Evolutionary conservation across 106 monocot genomes (phyloP), one percentile per base, ranked within the genome.

Genomic region (Allium cepa): DNA sequence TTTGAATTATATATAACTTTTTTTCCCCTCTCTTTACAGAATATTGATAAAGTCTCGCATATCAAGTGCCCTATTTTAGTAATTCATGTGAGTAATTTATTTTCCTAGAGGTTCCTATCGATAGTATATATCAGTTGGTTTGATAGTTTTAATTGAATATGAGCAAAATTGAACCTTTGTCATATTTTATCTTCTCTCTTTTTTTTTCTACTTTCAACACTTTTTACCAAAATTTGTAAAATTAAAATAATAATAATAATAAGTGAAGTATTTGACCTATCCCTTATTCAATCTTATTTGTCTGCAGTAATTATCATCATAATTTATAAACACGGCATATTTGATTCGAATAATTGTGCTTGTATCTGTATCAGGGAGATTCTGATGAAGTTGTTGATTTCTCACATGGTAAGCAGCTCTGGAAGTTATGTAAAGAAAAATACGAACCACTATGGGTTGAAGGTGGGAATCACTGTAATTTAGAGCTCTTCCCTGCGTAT

Each of bases 41-140:
- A 96, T 71, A 83, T 96, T 55, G 96, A 96, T 56, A 96, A 96
- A 80, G 82, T 96, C 9, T 79, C 83, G 12, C 53, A 57, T 51
- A 88, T 96, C 48, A 92, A 58, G 53, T 92, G 91, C 73, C 96
- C 96, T 10, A 79, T 96, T 52, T 73, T 88, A 49, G 72, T 96
- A 61, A 86, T 92, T 66, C 96, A 91, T 92, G 96, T 92, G 75
- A 92, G 91, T 78, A 55, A 1, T 55, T 55, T 12, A 6, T 55
- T 55, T 11, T 55, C 11, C 13, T 15, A 12, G 53, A 55, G 53
- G 13, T 55, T 15, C 2, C 3, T 55, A 11, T 55, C 5, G 15
- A 55, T 2, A 12, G 0, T 55, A 12, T 55, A 55, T 55, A 55
- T 55, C 53, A 12, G 11, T 55, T 5, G 36, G 36, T 36, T 36